Evolutionary conservation across 805 yeast genomes (phyloP), one percentile per base, ranked within the genome.

Genomic region (Cephaloascus albidus): DNA sequence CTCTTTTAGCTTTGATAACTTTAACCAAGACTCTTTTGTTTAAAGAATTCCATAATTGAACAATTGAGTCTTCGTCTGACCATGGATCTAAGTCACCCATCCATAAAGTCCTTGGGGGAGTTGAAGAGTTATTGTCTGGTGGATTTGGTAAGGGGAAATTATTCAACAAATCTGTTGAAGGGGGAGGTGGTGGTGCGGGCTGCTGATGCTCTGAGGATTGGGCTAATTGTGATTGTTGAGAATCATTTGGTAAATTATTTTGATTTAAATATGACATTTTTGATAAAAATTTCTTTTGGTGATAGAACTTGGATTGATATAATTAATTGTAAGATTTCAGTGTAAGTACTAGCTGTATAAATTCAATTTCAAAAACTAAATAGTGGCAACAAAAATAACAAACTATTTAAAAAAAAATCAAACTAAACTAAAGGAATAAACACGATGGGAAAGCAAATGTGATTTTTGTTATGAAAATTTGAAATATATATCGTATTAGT

Each of bases 81-180:
- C 82, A 76, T 1, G 90, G 86, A 52, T 84, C 90, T 47, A 84
- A 63, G 57, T 84, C 93, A 10, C 94, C 94, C 94, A 84, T 84
- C 94, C 94, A 84, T 26, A 84, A 61, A 1, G 94, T 84, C 43
- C 82, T 69, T 19, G 94, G 87, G 14, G 73, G 68, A 12, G 67
- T 64, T 6, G 36, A 34, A 4, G 56, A 48, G 2, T 74, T 70
- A 34, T 69, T 66, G 33, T 63, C 60, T 3, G 81, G 81, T 4
- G 81, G 81, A 35, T 64, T 58, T 33, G 82, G 82, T 32, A 76
- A 38, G 4, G 64, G 56, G 16, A 58, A 52, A 31, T 50, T 33
- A 31, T 23, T 38, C 35, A 37, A 36, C 18, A 35, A 41, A n/a
- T 43, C 43, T 6, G 44, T 37, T 27, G 36, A 37, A 23, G 37